Conservation (phyloP, 352 stramenopile species). For the Phytophthora brassicae region DNA sequence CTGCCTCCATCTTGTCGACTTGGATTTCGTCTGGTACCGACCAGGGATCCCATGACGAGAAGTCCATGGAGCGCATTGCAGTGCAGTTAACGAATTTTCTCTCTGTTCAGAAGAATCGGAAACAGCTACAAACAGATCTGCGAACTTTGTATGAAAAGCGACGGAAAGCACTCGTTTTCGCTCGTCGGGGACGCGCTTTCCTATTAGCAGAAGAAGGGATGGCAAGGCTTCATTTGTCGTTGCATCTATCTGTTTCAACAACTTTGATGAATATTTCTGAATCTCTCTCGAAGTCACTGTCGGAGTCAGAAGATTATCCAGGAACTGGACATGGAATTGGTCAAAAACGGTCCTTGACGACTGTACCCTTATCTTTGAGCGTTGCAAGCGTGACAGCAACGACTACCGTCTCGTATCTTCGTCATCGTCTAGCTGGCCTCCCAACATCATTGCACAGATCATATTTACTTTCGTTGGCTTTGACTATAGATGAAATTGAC, state of each 20-base stretch:
- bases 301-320: background rate
- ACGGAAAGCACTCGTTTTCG: slow-evolving; percentile 21
- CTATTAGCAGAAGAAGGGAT: slow-evolving; percentile 27
- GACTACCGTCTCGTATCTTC: slow-evolving; percentile 23
- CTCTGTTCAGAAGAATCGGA: slow-evolving; percentile 12
- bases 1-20: slow-evolving; percentile 23
- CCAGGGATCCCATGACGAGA: slow-evolving; percentile 23
- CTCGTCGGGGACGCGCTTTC: slow-evolving; percentile 25
- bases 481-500: slow-evolving; percentile 17
- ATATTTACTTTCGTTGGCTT: slow-evolving; percentile 31
- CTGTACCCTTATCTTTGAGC: background rate
- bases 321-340: background rate
- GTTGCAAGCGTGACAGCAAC: slow-evolving; percentile 6
- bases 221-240: slow-evolving; percentile 3
- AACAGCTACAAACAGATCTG: slow-evolving; percentile 21
- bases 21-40: slow-evolving; percentile 25
- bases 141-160: slow-evolving; percentile 5
- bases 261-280: slow-evolving; percentile 14
- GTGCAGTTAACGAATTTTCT: slow-evolving; percentile 33
- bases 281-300: slow-evolving; percentile 7
- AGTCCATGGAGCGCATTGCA: slow-evolving; percentile 38
- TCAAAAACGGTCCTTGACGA: background rate
- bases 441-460: slow-evolving; percentile 28
- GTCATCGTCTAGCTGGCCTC: slow-evolving; percentile 30
- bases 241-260: slow-evolving; percentile 22